phyloP scores from a whole-genome alignment of 768 basidiomycete genomes.

The Chlorophyllum brunneum region DNA sequence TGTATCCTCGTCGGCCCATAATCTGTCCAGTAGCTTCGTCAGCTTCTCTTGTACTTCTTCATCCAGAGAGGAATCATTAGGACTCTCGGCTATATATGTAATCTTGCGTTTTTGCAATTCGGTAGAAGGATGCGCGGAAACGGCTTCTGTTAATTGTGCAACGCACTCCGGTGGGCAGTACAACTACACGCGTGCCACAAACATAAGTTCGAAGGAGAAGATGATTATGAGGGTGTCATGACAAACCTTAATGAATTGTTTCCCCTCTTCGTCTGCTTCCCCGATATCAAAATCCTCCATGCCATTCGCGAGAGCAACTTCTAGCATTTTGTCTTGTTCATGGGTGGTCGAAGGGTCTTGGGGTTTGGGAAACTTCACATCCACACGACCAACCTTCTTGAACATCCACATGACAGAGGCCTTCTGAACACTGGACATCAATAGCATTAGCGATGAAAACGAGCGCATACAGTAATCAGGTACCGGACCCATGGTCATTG shows the following conservation, averaged over 20 bases:
- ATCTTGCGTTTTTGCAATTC: slow-evolving; percentile 45
- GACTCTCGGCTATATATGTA: slow-evolving; percentile 49
- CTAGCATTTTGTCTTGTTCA: slow-evolving; percentile 32
- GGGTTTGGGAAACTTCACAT: slow-evolving; percentile 32
- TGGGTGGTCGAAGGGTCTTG: slow-evolving; percentile 25
- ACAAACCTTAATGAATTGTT: slow-evolving; percentile 21
- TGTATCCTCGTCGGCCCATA: slow-evolving; percentile 58
- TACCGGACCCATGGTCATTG: slow-evolving; percentile 41
- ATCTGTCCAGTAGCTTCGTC: slow-evolving; percentile 40
- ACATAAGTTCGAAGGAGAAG: slow-evolving; percentile 5
- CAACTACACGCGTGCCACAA: slow-evolving; percentile 6
- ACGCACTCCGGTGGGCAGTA: slow-evolving; percentile 14
- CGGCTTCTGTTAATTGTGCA: slow-evolving; percentile 12
- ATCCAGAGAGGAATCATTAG: slow-evolving; percentile 24
- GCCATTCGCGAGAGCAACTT: slow-evolving; percentile 34
- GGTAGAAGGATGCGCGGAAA: slow-evolving; percentile 15
- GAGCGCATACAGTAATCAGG: not conserved
- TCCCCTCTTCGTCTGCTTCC: slow-evolving; percentile 25
- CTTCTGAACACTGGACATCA: slow-evolving; percentile 45
- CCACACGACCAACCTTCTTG: slow-evolving; percentile 47
- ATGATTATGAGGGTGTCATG: not conserved
- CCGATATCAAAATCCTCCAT: slow-evolving; percentile 42
- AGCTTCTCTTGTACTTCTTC: slow-evolving; percentile 40
- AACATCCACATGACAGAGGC: slow-evolving; percentile 69
- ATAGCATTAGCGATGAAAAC: not conserved